These are phyloP conservation scores for Phyllosticta paracitricarpa DNA, from an alignment of 2,329 filamentous ascomycete genomes.

Conservation along the genomic window DNA sequence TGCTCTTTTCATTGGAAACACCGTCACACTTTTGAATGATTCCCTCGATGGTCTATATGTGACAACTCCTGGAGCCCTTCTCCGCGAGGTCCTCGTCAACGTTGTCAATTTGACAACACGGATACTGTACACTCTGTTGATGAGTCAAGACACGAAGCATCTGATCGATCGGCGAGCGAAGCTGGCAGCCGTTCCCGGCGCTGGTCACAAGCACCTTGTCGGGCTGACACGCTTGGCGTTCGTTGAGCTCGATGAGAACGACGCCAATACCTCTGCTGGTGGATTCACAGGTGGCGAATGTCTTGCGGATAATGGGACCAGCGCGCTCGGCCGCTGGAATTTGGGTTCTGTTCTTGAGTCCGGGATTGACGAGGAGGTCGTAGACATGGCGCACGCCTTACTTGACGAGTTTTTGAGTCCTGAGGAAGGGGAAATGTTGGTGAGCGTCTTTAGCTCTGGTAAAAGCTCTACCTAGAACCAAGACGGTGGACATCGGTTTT, in stretches of 20 bases:
- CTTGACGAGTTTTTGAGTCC: constrained; percentile 73
- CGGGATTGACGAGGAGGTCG: constrained; percentile 66
- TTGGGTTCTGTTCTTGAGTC: constrained; percentile 63
- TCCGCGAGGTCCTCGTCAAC: constrained; percentile 32
- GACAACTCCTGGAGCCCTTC: constrained; percentile 17
- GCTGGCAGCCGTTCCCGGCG: constrained; percentile 58
- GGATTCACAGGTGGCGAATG: background rate
- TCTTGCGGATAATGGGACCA: background rate
- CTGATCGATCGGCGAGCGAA: constrained; percentile 58
- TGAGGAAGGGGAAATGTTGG: constrained; percentile 59
- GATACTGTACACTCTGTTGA: constrained; percentile 51
- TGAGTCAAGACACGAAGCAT: constrained; percentile 46
- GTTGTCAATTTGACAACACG: constrained; percentile 51
- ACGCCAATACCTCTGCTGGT: background rate
- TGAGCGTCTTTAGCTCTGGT: constrained; percentile 31
- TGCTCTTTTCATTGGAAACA: constrained; percentile 58
- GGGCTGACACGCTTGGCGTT: constrained; percentile 78
- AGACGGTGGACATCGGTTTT: background rate
- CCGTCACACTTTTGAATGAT: constrained; percentile 67
- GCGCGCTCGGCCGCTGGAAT: background rate
- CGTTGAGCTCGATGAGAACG: constrained; percentile 42
- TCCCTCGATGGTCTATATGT: constrained; percentile 53
- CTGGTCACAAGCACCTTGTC: constrained; percentile 72
- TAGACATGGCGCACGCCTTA: constrained; percentile 71
- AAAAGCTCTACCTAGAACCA: constrained; percentile 1